Evolutionary conservation across 2,329 filamentous ascomycete species (phyloP), one percentile per base, ranked within the genome.

Genomic region (Fusarium sp.): DNA sequence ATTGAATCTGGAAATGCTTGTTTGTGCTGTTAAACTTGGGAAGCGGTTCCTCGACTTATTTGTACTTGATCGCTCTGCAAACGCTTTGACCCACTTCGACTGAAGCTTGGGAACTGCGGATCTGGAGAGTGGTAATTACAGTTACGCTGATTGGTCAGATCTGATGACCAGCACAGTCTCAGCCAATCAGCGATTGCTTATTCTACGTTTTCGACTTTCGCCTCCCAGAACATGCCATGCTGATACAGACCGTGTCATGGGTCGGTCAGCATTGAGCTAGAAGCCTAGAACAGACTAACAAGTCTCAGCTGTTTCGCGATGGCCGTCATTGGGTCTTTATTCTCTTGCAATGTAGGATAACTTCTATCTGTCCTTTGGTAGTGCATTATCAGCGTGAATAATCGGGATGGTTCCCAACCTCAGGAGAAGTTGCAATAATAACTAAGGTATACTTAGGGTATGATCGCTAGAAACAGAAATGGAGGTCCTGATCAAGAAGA

Each of bases 101-200:
- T 43, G 24, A 40, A 48, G 53, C 45, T 61, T 58, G 34, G 54
- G 13, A 49, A 52, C 10, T 36, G 39, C 22, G 28, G 33, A 34
- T 46, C 46, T 54, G 6, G n/a, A 11, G 5, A 14, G 36, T 49
- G 63, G 69, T 74, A 73, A 75, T 75, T 48, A 49, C 3, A 26
- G 1, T 17, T 7, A 0, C 0, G 17, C 0, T 68, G 38, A 74
- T 75, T 75, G 72, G 73, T 9, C 10, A 1, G 0, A 0, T 0
- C 0, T 0, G n/a, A n/a, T n/a, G n/a, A n/a, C n/a, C n/a, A n/a
- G n/a, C n/a, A n/a, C n/a, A n/a, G n/a, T n/a, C 0, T 1, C 3
- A 15, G 1, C 73, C 73, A 75, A 75, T 75, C 36, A 66, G 0
- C 17, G 22, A 3, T 59, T 73, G 70, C 73, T 71, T 75, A 75